Conservation (phyloP, 2,329 filamentous ascomycete species). For the Sporothrix dimorphospora region DNA sequence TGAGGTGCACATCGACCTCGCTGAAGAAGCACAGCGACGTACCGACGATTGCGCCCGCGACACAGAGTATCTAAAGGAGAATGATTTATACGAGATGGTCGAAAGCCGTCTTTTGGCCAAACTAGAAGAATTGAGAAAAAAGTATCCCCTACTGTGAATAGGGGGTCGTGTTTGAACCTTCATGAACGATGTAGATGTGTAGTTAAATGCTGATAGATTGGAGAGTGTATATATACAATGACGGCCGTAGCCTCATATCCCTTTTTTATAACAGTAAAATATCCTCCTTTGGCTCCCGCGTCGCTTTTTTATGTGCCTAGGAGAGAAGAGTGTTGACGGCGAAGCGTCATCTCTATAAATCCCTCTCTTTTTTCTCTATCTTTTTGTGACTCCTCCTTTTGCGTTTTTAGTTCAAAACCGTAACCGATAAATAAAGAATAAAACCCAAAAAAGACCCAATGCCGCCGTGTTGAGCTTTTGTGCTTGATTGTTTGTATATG, state of each 20-base stretch:
- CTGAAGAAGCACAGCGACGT: too few species aligned
- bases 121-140: too few species aligned
- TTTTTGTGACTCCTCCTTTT: not conserved
- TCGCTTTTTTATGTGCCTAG: not conserved
- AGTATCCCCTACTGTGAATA: too few species aligned
- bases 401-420: not conserved
- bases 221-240: conserved; percentile 31
- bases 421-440: not conserved
- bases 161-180: not conserved
- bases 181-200: not conserved
- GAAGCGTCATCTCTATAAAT: not conserved
- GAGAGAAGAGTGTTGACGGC: not conserved
- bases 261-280: conserved; percentile 15
- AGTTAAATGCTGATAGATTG: conserved; percentile 25
- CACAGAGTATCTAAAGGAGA: too few species aligned
- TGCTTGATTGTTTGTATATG: not conserved
- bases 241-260: not conserved
- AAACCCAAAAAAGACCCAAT: not conserved
- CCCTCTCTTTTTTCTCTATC: not conserved
- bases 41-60: too few species aligned
- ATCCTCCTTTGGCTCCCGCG: not conserved
- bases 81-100: too few species aligned
- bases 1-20: too few species aligned
- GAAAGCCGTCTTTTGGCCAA: too few species aligned
- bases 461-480: not conserved